Conservation (phyloP, 1,284 basidiomycete genomes). For the Leccinum subfulvum region DNA sequence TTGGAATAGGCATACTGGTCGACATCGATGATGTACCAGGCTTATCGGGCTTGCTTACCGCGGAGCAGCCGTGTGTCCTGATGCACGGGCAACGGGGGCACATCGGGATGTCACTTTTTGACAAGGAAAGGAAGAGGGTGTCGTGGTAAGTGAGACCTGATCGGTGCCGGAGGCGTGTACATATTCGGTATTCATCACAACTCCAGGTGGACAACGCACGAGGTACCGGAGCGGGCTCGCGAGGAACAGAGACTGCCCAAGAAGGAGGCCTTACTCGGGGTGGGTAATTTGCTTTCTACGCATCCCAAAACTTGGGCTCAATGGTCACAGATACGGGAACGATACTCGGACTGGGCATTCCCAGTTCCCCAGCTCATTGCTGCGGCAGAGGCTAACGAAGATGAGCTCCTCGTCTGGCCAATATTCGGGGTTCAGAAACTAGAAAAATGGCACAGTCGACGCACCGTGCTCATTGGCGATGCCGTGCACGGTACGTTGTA, state of each 20-base stretch:
- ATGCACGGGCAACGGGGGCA: slow-evolving; percentile 32
- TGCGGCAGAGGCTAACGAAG: slow-evolving; percentile 18
- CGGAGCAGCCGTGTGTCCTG: slow-evolving; percentile 29
- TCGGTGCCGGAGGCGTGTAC: neutral
- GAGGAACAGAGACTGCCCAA: slow-evolving; percentile 33
- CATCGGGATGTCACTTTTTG: slow-evolving; percentile 30
- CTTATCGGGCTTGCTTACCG: slow-evolving; percentile 20
- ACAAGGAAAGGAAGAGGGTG: slow-evolving; percentile 25
- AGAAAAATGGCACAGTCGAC: slow-evolving; percentile 27
- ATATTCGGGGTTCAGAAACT: slow-evolving; percentile 28
- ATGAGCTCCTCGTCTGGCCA: slow-evolving; percentile 30
- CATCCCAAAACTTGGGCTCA: neutral
- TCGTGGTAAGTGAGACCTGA: slow-evolving; percentile 21
- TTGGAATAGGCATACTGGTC: slow-evolving; percentile 27
- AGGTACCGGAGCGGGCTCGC: slow-evolving; percentile 25
- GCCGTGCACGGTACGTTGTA: slow-evolving; percentile 32
- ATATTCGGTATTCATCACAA: neutral
- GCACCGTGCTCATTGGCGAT: slow-evolving; percentile 32
- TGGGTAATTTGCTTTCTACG: neutral
- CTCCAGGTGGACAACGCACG: slow-evolving; percentile 32
- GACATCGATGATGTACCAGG: slow-evolving; percentile 23
- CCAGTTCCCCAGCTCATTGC: slow-evolving; percentile 31
- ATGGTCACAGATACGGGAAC: slow-evolving; percentile 23
- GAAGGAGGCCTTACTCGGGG: slow-evolving; percentile 24
- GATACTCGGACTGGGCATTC: slow-evolving; percentile 32